Conservation (phyloP, 768 basidiomycete species). For the Leucosporidium yakuticum region DNA sequence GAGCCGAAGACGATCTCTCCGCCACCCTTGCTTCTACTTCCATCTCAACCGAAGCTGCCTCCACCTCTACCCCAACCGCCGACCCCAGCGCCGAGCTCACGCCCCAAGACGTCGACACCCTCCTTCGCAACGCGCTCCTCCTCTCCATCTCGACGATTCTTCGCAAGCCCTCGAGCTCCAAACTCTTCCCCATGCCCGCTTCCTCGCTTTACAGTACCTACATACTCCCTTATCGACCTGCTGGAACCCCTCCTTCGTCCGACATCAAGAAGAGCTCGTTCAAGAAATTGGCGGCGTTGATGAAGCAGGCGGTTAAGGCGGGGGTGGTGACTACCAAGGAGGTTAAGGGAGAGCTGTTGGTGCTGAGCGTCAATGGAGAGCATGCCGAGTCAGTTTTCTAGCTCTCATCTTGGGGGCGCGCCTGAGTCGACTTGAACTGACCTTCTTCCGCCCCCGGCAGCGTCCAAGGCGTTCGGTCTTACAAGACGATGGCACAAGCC, state of each 20-base stretch:
- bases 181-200: slow-evolving; percentile 23
- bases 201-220: slow-evolving; percentile 24
- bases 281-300: slow-evolving; percentile 25
- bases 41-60: no score
- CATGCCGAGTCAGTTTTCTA: slow-evolving; percentile 12
- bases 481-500: slow-evolving; percentile 10
- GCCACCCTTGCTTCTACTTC: no score
- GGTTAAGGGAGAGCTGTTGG: slow-evolving; percentile 24
- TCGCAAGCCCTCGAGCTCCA: not conserved
- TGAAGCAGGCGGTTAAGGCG: slow-evolving; percentile 9
- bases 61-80: not conserved
- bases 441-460: not conserved
- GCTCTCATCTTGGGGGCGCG: rapidly evolving
- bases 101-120: slow-evolving; percentile 14
- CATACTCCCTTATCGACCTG: slow-evolving; percentile 25
- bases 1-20: no score
- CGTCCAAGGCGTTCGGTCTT: not conserved
- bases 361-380: slow-evolving; percentile 11
- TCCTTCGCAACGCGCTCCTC: slow-evolving; percentile 19
- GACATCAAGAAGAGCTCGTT: slow-evolving; percentile 25
- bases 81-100: not conserved
- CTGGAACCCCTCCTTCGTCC: not conserved
- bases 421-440: not conserved
- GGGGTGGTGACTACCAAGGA: slow-evolving; percentile 18
- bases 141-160: slow-evolving; percentile 7